Evolutionary conservation across 257 asterid species (phyloP).

Genomic region (Pogostemon cablin): DNA sequence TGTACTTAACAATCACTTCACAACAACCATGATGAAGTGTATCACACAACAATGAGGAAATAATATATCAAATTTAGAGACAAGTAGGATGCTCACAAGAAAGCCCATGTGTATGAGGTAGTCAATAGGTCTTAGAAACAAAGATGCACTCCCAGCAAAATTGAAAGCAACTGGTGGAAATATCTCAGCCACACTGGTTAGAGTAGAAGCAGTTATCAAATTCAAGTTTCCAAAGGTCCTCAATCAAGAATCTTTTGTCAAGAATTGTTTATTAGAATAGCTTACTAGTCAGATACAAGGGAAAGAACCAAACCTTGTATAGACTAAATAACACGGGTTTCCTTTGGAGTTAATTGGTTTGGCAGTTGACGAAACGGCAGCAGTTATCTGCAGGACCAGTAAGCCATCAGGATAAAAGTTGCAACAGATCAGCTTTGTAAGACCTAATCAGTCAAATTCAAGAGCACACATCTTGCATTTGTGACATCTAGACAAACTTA

Average conservation of each 20-base stretch:
- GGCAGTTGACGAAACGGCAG: slow-evolving; percentile 61
- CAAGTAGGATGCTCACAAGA: slow-evolving; percentile 56
- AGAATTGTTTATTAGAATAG: background rate
- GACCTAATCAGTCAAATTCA: slow-evolving; percentile 17
- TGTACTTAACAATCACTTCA: background rate
- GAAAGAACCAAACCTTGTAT: slow-evolving; percentile 49
- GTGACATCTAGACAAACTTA: slow-evolving; percentile 2
- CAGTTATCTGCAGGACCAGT: slow-evolving; percentile 57
- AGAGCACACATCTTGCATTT: background rate
- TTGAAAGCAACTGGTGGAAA: slow-evolving; percentile 74
- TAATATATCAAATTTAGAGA: slow-evolving; percentile 11
- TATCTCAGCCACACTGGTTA: slow-evolving; percentile 61
- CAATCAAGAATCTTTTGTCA: slow-evolving; percentile 3
- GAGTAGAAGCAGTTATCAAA: slow-evolving; percentile 26
- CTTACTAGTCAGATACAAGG: background rate
- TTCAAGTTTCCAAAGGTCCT: slow-evolving; percentile 28
- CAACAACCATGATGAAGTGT: slow-evolving; percentile 5
- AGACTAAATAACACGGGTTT: slow-evolving; percentile 65
- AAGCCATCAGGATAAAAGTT: slow-evolving; percentile 16
- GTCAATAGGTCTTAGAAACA: slow-evolving; percentile 70
- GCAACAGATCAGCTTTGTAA: background rate
- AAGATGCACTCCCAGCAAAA: slow-evolving; percentile 75
- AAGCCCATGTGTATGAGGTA: slow-evolving; percentile 69
- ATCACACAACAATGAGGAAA: slow-evolving; percentile 18
- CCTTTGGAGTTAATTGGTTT: slow-evolving; percentile 55